These are phyloP conservation scores for Pichia sp. DNA, from an alignment of 1,139 yeast species.

Conservation along the genomic window DNA sequence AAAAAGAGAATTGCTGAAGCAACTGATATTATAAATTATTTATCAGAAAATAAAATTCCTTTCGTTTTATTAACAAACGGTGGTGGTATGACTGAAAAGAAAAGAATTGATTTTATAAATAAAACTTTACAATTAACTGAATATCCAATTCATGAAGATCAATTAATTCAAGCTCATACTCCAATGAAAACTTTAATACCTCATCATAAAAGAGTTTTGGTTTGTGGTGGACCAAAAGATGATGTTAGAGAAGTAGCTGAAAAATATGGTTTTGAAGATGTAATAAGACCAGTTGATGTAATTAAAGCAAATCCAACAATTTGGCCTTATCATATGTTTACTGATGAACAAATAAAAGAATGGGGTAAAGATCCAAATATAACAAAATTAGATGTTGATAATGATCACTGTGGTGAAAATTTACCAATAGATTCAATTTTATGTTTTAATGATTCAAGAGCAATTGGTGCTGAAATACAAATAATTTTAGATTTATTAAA, in stretches of 20 bases:
- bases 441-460: conserved; percentile 89
- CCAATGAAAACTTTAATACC: conserved; percentile 65
- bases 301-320: conserved; percentile 51
- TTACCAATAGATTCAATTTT: conserved; percentile 69
- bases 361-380: conserved; percentile 34
- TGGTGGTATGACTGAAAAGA: conserved; percentile 73
- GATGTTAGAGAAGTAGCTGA: conserved; percentile 64
- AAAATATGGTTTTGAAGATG: conserved; percentile 75
- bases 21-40: conserved; percentile 49
- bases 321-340: conserved; percentile 67
- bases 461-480: conserved; percentile 82
- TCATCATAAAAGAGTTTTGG: conserved; percentile 57
- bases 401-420: conserved; percentile 21
- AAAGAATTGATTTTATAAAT: conserved; percentile 55
- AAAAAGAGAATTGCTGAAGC: conserved; percentile 65
- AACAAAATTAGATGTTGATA: conserved; percentile 27
- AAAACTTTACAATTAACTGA: conserved; percentile 37
- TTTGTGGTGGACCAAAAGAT: conserved; percentile 79
- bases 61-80: conserved; percentile 87
- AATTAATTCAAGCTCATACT: conserved; percentile 85
- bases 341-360: conserved; percentile 35
- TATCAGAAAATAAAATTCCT: conserved; percentile 59
- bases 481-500: conserved; percentile 66
- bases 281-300: conserved; percentile 70
- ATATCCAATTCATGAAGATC: conserved; percentile 44